Base-by-base conservation (phyloP, 257 asterid species). In the Misopates orontium region DNA sequence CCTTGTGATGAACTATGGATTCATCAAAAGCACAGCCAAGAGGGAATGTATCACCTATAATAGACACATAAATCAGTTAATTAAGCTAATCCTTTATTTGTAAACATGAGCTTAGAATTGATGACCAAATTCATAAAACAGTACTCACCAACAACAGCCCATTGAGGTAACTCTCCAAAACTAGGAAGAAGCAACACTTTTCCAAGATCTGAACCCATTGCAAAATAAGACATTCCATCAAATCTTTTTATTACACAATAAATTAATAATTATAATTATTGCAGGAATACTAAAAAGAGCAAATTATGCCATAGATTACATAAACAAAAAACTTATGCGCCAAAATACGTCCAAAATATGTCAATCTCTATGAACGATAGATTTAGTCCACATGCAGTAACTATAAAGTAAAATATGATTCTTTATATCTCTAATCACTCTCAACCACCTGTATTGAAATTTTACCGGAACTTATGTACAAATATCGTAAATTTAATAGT, bases 81-180 rank as follows among this genome's bases (percentile, higher is more conserved):
- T 59, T 15, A 59, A 10, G n/a, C 20, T 45, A 45, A 45, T 36
- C 10, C 42, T 36, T 36, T 9, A 5, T 36, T 3, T 36, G 1
- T 36, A 36, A 36, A 36, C 42, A 36, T 36, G 42, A 3, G 11
- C 1, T 36, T 4, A 14, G 15, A 45, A 45, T n/a, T 45, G 19
- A 11, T 8, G 13, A 40, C 1, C 4, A 22, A 2, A n/a, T n/a
- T 14, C 12, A 60, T 47, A 20, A 10, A 32, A 10, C 22, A 56
- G 19, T 0, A 68, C 79, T 72, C 18, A 78, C 84, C 87, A 17
- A 82, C 88, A 39, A 82, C 88, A 22, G 85, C 80, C 85, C 88
- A 82, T 67, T 82, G 88, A 60, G 85, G 82, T 17, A 77, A 31
- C 18, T 20, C 77, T 17, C 85, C 88, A 10, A 82, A 79, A 21